phyloP scores from a whole-genome alignment of 2,329 filamentous ascomycete species.

The Pestalotiopsis sp. region DNA sequence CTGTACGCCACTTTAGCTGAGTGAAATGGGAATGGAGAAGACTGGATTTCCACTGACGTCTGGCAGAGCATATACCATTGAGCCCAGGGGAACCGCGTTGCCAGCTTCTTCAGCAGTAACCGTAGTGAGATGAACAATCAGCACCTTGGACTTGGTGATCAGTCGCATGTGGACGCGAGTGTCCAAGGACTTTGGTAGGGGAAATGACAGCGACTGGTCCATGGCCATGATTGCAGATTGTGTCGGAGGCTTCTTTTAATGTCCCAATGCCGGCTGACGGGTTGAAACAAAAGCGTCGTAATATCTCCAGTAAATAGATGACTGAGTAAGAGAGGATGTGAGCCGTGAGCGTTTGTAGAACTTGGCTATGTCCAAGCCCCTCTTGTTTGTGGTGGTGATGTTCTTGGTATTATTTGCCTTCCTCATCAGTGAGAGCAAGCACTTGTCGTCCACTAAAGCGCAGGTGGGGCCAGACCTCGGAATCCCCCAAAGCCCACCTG shows the following conservation, averaged over 20 bases:
- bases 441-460: background rate
- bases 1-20: conserved; percentile 29
- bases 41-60: conserved; percentile 59
- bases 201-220: conserved; percentile 54
- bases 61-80: conserved; percentile 91
- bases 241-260: too few species aligned
- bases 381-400: background rate
- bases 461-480: background rate
- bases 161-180: conserved; percentile 63
- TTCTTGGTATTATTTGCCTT: background rate
- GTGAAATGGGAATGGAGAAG: background rate
- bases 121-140: conserved; percentile 65
- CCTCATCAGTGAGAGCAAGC: too few species aligned
- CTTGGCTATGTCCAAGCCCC: background rate
- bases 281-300: too few species aligned
- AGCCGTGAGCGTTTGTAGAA: background rate
- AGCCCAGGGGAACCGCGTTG: conserved; percentile 67
- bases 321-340: background rate
- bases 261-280: too few species aligned
- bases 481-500: background rate
- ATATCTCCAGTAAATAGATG: background rate
- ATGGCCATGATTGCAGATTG: background rate
- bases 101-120: conserved; percentile 54
- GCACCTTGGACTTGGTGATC: conserved; percentile 57
- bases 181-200: conserved; percentile 61